A percentile compares a stretch with the other conserved stretches of the same genome.
These are phyloP conservation scores for Niveomyces coronatus DNA, from an alignment of 2,329 filamentous ascomycete genomes.

Conservation along the genomic window DNA sequence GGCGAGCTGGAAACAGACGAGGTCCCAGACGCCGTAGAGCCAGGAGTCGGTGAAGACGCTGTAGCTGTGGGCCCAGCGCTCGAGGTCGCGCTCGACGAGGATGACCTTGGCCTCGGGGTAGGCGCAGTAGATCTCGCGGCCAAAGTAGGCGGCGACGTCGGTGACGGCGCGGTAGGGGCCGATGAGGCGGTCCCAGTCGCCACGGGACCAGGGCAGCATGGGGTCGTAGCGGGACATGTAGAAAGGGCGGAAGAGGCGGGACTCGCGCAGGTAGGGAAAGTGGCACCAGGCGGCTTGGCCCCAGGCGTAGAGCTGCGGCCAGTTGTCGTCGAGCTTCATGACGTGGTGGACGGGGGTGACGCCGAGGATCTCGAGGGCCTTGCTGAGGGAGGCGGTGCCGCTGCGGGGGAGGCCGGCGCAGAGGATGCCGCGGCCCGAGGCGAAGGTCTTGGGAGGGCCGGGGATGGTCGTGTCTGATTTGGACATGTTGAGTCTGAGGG, in stretches of 20 bases:
- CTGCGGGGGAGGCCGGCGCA: conserved; percentile 9
- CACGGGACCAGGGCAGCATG: conserved; percentile 7
- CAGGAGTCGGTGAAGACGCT: conserved; percentile 8
- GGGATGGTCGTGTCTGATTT: not conserved
- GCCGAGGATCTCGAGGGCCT: conserved; percentile 8
- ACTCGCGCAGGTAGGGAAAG: conserved; percentile 7
- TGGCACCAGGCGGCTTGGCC: conserved; percentile 9
- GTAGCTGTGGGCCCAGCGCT: conserved; percentile 6
- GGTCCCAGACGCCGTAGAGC: conserved; percentile 5
- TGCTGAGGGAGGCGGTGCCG: conserved; percentile 6
- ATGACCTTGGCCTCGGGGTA: conserved; percentile 7
- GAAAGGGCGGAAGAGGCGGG: conserved; percentile 7
- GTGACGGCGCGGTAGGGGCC: conserved; percentile 6
- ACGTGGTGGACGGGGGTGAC: conserved; percentile 7
- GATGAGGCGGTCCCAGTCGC: conserved; percentile 9
- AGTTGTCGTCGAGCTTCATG: conserved; percentile 7
- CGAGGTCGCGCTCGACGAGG: conserved; percentile 5
- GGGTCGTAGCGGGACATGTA: conserved; percentile 7
- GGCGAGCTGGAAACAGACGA: conserved; percentile 6
- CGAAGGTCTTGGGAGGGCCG: conserved; percentile 7
- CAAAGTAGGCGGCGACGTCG: conserved; percentile 7
- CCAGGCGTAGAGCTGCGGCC: conserved; percentile 8
- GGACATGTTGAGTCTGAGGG: not conserved
- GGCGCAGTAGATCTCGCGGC: conserved; percentile 1
- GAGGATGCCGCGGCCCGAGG: conserved; percentile 9